Evolutionary conservation across 495 filamentous ascomycete genomes (phyloP), one percentile per base, ranked within the genome.

Genomic region (Xylaria scruposa): DNA sequence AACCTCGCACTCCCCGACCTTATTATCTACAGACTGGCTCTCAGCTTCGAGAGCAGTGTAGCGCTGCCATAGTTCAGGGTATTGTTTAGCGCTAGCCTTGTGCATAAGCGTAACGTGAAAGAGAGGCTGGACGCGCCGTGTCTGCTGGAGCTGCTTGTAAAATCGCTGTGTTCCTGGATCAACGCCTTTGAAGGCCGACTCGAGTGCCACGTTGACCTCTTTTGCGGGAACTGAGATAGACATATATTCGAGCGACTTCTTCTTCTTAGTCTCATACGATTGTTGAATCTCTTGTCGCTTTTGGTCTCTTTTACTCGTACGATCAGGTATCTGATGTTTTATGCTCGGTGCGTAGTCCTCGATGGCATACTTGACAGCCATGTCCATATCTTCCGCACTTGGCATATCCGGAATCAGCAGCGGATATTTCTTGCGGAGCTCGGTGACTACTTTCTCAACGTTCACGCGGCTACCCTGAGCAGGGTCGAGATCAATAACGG

Each of bases 91-190:
- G 2, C 81, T 80, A 12, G 90, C 89, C 60, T 90, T 91, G 80
- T 99, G 96, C 78, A 97, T 93, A 17, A 99, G 88, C 0, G 96
- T 99, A 68, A 98, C 91, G 80, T 99, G 96, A 82, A 98, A 98
- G n/a, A 88, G 81, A 42, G 88, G 75, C 79, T 99, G 96, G 24
- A 98, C 79, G 63, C 96, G 92, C 31, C 90, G 87, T 1, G 85
- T 82, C 51, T 90, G 85, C 73, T 93, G 85, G 33, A 99, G 91
- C 56, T 92, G 88, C 72, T 89, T 85, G 86, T 91, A 98, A 73
- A 97, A 90, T 38, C 85, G 87, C 4, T 89, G 81, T 19, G 83
- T 84, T 67, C 85, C 77, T 44, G 86, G 70, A 4, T 84, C 75
- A 3, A 84, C 74, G 47, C 78, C 72, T 70, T 84, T 77, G 80